These are phyloP conservation scores for Solanum aculeatissimum DNA, from an alignment of 305 asterid genomes.

Conservation along the genomic window DNA sequence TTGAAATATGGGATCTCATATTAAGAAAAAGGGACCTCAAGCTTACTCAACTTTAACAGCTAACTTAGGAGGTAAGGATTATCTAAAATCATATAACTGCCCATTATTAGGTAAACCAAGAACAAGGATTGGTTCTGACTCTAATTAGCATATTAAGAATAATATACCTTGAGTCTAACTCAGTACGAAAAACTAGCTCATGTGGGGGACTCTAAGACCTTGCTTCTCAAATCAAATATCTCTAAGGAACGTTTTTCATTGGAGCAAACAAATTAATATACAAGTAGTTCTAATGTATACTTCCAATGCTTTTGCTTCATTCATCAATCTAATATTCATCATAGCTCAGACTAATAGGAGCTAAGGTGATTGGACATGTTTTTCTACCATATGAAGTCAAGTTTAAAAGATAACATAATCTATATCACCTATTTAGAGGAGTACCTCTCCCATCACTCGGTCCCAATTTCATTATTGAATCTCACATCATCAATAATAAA, in stretches of 20 bases:
- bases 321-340: not conserved
- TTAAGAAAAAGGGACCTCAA: not conserved
- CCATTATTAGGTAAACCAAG: not conserved
- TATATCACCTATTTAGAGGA: not conserved
- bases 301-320: not conserved
- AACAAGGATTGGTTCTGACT: not conserved
- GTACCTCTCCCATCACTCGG: not conserved
- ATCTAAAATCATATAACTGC: not conserved
- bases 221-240: not conserved
- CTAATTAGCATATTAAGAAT: not conserved
- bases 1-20: not conserved
- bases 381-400: not conserved
- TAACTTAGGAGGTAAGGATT: not conserved
- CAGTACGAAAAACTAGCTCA: not conserved
- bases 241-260: not conserved
- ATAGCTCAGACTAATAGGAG: not conserved
- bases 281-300: not conserved
- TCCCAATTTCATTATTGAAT: not conserved
- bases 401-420: not conserved
- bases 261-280: not conserved
- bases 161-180: not conserved
- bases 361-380: not conserved
- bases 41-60: not conserved
- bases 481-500: not conserved
- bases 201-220: not conserved